Base-by-base conservation (phyloP, 331 rosid species). In the Quercus lobata region DNA sequence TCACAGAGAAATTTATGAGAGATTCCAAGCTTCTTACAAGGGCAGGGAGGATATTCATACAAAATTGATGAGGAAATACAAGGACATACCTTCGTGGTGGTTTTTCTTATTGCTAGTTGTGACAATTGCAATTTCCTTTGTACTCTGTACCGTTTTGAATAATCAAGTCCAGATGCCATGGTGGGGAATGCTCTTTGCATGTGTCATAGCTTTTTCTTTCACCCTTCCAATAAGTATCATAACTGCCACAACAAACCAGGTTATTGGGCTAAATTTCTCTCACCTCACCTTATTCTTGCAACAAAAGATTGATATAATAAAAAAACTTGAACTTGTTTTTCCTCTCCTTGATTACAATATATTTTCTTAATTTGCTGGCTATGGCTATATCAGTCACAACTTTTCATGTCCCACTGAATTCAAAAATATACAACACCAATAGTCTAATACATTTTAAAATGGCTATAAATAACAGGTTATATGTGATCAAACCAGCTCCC, bases 41-140 rank as follows among this genome's bases (percentile, higher is more conserved):
- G 97, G 89, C 8, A 90, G 76, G 83, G 95, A 87, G 76, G 98
- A 94, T 76, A 85, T 94, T 62, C 98, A 94, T 88, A 92, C 98
- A 55, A 94, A 46, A 86, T 72, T 94, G 82, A 94, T 94, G 98
- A 90, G 73, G 71, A 87, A 77, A 81, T 94, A 94, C 87, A 71
- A 83, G 78, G 97, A 94, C 89, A 92, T 92, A 83, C 98, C 98
- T 79, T 73, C 93, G 18, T 92, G 91, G 96, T 94, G 97, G 97
- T 92, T 41, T 41, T 41, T 8, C 46, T 41, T 41, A 41, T 41
- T 41, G 46, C 46, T 94, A 94, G 97, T 91, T 92, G 81, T 76
- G 83, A 85, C 93, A 1, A 25, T 92, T 29, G 60, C 62, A 19
- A 86, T 90, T 44, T 92, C 97, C 44, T 87, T 92, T 1, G 55